Percentiles rank a stretch among this genome's conserved stretches.
Conservation (phyloP, 2,329 filamentous ascomycete species). For the Colletotrichum noveboracense region DNA sequence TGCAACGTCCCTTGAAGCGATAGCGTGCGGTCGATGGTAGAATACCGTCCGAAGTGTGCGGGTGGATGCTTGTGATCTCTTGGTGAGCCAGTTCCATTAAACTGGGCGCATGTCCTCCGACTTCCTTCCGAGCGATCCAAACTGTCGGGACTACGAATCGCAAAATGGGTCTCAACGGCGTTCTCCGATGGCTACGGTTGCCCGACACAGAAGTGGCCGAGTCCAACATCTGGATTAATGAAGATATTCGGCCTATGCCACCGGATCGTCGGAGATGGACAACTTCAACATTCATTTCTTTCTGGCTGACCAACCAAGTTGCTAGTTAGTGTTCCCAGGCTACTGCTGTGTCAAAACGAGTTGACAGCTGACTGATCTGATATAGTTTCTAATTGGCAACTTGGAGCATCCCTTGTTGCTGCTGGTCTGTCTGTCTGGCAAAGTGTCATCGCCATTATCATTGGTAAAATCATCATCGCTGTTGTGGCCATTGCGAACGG, state of each 20-base stretch:
- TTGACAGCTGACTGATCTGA: background rate
- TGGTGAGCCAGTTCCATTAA: background rate
- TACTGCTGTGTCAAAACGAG: background rate
- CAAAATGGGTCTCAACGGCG: background rate
- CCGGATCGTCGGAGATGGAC: constrained; percentile 19
- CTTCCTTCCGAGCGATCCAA: background rate
- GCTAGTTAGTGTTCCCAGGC: background rate
- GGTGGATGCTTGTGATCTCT: background rate
- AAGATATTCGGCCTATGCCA: constrained; percentile 20
- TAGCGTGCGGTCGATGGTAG: background rate
- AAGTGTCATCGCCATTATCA: constrained; percentile 8
- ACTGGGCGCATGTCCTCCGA: background rate
- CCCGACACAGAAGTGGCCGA: constrained; percentile 6
- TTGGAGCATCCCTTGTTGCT: constrained; percentile 9
- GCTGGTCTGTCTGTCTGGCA: constrained; percentile 16
- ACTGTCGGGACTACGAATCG: background rate
- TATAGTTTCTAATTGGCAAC: constrained; percentile 13
- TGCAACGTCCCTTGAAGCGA: background rate
- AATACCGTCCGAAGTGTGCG: background rate
- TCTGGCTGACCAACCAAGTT: constrained; percentile 21
- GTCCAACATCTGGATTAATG: constrained; percentile 23
- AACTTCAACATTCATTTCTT: constrained; percentile 13
- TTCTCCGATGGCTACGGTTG: constrained; percentile 6
- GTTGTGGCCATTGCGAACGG: constrained; percentile 10
- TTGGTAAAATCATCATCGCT: constrained; percentile 18